These are phyloP conservation scores for Camelina neglecta DNA, from an alignment of 345 rosid species.

Conservation along the genomic window DNA sequence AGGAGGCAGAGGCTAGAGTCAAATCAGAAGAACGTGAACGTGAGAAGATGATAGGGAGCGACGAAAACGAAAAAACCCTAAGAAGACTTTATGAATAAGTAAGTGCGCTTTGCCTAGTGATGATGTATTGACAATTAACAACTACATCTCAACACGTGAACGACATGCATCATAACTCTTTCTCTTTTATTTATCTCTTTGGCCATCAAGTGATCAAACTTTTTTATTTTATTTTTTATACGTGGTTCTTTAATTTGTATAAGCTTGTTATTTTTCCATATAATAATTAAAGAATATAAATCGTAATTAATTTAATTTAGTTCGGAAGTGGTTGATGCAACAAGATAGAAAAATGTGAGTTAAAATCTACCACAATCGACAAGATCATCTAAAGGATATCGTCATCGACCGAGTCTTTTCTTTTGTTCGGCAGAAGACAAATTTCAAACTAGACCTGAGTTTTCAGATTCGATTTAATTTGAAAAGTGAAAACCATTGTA, in stretches of 20 bases:
- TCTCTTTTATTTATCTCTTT: background rate
- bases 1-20: background rate
- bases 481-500: background rate
- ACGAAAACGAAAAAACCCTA: background rate
- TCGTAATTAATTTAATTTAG: too few relatives aligned
- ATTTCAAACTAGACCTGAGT: background rate
- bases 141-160: conserved; percentile 36
- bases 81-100: conserved; percentile 17
- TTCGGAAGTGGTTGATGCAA: too few relatives aligned
- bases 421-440: background rate
- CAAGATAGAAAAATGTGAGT: too few relatives aligned
- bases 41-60: conserved; percentile 15
- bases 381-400: too few relatives aligned
- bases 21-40: background rate
- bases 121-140: conserved; percentile 24
- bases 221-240: too few relatives aligned
- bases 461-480: background rate
- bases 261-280: too few relatives aligned
- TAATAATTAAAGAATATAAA: too few relatives aligned
- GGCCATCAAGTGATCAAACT: background rate
- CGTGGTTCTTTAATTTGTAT: too few relatives aligned
- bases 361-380: too few relatives aligned
- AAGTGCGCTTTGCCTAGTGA: conserved; percentile 8
- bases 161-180: conserved; percentile 33
- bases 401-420: too few relatives aligned